These are phyloP conservation scores for Calonectria multiphialidica DNA, from an alignment of 2,329 filamentous ascomycete species.

Conservation along the genomic window DNA sequence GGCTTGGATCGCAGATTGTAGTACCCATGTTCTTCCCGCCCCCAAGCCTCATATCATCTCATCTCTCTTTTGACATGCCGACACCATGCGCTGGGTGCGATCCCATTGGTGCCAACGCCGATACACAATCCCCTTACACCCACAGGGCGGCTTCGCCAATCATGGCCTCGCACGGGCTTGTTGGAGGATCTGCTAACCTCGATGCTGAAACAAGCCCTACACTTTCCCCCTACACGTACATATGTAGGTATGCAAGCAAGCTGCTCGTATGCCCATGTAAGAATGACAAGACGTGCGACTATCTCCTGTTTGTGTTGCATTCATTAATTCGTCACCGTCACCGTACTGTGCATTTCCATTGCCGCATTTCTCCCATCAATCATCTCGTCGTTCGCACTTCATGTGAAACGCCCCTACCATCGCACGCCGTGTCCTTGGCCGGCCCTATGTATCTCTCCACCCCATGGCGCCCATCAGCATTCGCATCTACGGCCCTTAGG, in stretches of 20 bases:
- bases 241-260: constrained; percentile 33
- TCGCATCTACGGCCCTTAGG: background rate
- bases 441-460: background rate
- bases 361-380: constrained; percentile 5
- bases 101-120: constrained; percentile 14
- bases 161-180: constrained; percentile 24
- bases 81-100: constrained; percentile 9
- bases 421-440: background rate
- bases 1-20: constrained; percentile 1
- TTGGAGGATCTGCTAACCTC: constrained; percentile 40
- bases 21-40: background rate
- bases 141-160: constrained; percentile 32
- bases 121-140: constrained; percentile 21
- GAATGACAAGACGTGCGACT: background rate
- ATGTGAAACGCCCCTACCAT: background rate
- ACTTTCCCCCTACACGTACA: constrained; percentile 37
- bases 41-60: constrained; percentile 2
- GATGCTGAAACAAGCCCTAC: constrained; percentile 44
- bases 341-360: background rate
- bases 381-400: background rate
- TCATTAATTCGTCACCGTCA: background rate
- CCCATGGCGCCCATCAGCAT: background rate
- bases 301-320: constrained; percentile 1
- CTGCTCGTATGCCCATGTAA: constrained; percentile 7
- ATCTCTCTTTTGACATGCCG: constrained; percentile 2